Percentiles rank a stretch among this genome's conserved stretches.
These are phyloP conservation scores for Eucalyptus cloeziana DNA, from an alignment of 345 rosid species.

Conservation along the genomic window DNA sequence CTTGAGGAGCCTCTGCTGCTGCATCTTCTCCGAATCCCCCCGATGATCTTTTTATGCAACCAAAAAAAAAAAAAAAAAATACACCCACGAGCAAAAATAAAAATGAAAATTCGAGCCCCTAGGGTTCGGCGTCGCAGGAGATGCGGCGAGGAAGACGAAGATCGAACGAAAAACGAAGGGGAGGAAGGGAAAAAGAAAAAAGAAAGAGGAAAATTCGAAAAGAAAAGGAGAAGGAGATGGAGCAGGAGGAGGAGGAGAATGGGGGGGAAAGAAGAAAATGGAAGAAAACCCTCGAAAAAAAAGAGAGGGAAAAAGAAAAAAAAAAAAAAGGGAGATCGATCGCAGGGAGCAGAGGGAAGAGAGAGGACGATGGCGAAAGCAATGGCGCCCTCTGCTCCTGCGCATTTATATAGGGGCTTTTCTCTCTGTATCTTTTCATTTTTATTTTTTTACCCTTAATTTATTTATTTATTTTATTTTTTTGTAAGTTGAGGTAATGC, in stretches of 20 bases:
- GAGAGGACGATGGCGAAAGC: neutral
- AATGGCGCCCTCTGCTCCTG: neutral
- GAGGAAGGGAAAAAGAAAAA: too few relatives aligned
- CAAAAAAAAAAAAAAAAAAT: neutral
- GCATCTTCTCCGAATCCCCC: conserved; percentile 9
- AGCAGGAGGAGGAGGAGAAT: neutral
- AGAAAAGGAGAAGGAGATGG: neutral
- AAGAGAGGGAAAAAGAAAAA: neutral
- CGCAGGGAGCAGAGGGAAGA: neutral
- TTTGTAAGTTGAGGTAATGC: neutral
- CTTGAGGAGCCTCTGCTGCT: conserved; percentile 38
- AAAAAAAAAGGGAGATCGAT: neutral
- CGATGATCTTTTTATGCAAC: neutral
- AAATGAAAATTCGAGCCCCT: neutral
- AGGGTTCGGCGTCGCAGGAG: neutral
- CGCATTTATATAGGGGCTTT: neutral
- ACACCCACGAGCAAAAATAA: neutral
- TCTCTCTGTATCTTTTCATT: neutral
- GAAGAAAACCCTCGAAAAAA: neutral
- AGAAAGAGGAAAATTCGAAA: neutral
- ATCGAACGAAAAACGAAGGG: neutral
- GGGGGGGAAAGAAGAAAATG: neutral
- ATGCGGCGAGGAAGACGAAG: neutral
- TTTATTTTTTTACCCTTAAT: neutral
- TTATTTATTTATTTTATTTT: neutral